Evolutionary conservation across 495 filamentous ascomycete genomes (phyloP), one percentile per base, ranked within the genome.

Genomic region (Paragyromitra xinjiangensis): DNA sequence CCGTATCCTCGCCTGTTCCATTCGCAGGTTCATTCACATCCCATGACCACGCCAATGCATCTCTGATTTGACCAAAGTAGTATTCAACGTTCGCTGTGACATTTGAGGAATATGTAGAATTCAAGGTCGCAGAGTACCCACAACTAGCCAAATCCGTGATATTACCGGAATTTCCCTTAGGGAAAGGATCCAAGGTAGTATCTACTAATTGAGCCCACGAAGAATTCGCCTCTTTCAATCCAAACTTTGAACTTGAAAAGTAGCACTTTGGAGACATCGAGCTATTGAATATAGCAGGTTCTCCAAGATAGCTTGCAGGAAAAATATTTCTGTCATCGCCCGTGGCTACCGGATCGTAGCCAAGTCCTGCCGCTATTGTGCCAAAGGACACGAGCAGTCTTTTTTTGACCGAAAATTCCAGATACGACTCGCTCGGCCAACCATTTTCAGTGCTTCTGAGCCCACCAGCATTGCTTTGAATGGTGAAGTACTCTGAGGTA

Each of bases 121-220:
- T 72, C 11, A 78, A 29, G 39, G 29, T 53, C 6, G 73, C 51
- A 16, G 77, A 79, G 50, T 79, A 79, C 12, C 77, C 77, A 40
- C 77, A 79, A 12, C 63, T 77, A 1, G 55, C 19, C 26, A 77
- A 22, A 12, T 24, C 40, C 3, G 59, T 69, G 19, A 78, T 51
- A 14, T 24, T 3, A 22, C 42, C n/a, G 48, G n/a, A 53, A 16
- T 48, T 37, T 14, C 62, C 40, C 6, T 22, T 7, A 7, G 62
- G 16, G 24, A 74, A 78, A 14, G 69, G 11, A 6, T 19, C 45
- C 26, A 34, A 59, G 44, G 59, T 3, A 22, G 64, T 62, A 34
- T 78, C 73, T 40, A 37, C 9, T n/a, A 78, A 11, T 61, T 77
- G 73, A 34, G 77, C 77, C 77, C 77, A 79, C 8, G 73, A 78